Evolutionary conservation across 1,284 basidiomycete species (phyloP).

Genomic region (Anthracocystis setariae): DNA sequence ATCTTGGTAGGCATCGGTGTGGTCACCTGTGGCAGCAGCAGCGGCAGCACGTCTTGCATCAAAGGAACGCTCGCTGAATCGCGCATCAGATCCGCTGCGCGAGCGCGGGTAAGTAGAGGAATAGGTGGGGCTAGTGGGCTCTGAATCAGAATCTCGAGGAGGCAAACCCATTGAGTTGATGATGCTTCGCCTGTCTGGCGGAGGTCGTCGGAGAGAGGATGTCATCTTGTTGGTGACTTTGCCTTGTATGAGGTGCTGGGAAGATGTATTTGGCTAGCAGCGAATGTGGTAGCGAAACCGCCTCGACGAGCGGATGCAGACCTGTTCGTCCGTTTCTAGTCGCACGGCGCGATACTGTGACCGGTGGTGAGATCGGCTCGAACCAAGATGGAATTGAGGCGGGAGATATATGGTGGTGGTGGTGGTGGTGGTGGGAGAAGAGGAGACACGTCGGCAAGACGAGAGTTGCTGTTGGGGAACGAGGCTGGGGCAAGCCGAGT

Average conservation of each 20-base stretch:
- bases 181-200: constrained; percentile 39
- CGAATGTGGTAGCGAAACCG: neutral
- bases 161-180: constrained; percentile 43
- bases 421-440: no score
- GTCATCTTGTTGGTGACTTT: constrained; percentile 31
- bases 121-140: constrained; percentile 31
- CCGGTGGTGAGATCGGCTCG: no score
- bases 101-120: constrained; percentile 29
- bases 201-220: constrained; percentile 18
- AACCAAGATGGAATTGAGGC: no score
- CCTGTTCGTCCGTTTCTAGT: no score
- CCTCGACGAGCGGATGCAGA: no score
- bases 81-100: constrained; percentile 13
- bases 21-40: constrained; percentile 9
- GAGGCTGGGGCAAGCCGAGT: neutral
- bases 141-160: constrained; percentile 28
- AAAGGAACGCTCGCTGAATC: constrained; percentile 38
- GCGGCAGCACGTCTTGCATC: constrained; percentile 16
- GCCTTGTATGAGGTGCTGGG: no score
- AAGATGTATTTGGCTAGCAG: neutral
- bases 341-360: no score
- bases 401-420: no score
- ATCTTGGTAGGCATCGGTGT: constrained; percentile 11
- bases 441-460: no score
- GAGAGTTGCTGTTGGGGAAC: no score